A percentile compares a stretch with the other conserved stretches of the same genome.
These are phyloP conservation scores for Jacaranda copaia DNA, from an alignment of 257 asterid genomes.

Conservation along the genomic window DNA sequence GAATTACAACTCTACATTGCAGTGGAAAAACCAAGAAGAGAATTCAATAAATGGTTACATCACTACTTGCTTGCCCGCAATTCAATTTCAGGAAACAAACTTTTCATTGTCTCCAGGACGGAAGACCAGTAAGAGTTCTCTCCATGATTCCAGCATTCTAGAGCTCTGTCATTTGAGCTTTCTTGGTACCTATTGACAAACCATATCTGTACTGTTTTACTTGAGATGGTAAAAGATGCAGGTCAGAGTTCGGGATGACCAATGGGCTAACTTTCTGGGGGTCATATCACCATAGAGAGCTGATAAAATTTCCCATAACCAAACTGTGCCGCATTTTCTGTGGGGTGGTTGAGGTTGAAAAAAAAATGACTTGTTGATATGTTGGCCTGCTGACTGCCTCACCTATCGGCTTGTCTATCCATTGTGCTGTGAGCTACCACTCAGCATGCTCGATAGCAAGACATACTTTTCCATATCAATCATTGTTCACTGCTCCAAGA, in stretches of 20 bases:
- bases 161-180: neutral
- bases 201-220: neutral
- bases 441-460: neutral
- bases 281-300: neutral
- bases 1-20: conserved; percentile 3
- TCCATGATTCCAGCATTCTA: neutral
- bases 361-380: neutral
- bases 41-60: neutral
- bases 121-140: neutral
- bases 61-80: no score
- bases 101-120: neutral
- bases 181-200: neutral
- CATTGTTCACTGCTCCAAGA: conserved; percentile 74
- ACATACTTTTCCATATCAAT: conserved; percentile 38
- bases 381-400: neutral
- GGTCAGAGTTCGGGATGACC: neutral
- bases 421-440: conserved; percentile 15
- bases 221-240: neutral
- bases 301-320: neutral
- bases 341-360: neutral
- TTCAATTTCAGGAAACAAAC: neutral
- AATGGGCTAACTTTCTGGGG: neutral
- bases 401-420: neutral
- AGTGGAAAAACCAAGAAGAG: conserved; percentile 5
- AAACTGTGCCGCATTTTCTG: neutral